phyloP scores from a whole-genome alignment of 331 rosid species.

The Arachis monticola region DNA sequence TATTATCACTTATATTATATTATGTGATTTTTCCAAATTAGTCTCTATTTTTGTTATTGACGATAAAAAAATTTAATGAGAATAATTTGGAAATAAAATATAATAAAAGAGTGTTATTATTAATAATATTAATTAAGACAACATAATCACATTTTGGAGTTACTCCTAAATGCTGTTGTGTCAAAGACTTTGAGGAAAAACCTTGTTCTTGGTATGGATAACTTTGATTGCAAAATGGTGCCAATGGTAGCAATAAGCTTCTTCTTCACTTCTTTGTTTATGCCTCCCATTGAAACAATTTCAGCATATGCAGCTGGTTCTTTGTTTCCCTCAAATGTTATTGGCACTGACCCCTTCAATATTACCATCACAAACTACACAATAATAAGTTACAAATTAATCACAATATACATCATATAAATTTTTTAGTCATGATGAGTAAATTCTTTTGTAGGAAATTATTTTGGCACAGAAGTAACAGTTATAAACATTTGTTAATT shows the following conservation, averaged over 20 bases:
- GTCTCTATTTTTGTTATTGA: too few species aligned
- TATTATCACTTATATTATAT: too few species aligned
- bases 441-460: too few species aligned
- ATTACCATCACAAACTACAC: constrained; percentile 89
- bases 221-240: constrained; percentile 59
- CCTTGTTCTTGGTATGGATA: constrained; percentile 65
- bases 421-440: too few species aligned
- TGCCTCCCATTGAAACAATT: constrained; percentile 90
- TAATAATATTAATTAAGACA: too few species aligned
- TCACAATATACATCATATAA: too few species aligned
- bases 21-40: too few species aligned
- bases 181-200: constrained; percentile 88
- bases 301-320: constrained; percentile 82
- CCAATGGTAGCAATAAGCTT: constrained; percentile 66
- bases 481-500: too few species aligned
- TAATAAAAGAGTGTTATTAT: too few species aligned
- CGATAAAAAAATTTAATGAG: too few species aligned
- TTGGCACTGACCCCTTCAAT: constrained; percentile 79
- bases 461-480: too few species aligned
- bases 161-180: constrained; percentile 51
- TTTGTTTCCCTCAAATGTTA: constrained; percentile 64
- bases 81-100: too few species aligned
- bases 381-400: background rate
- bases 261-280: constrained; percentile 71
- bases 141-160: constrained; percentile 55